Percentiles rank a stretch among this genome's conserved stretches.
Conservation (phyloP, 305 asterid species). For the Solanum hybrid region DNA sequence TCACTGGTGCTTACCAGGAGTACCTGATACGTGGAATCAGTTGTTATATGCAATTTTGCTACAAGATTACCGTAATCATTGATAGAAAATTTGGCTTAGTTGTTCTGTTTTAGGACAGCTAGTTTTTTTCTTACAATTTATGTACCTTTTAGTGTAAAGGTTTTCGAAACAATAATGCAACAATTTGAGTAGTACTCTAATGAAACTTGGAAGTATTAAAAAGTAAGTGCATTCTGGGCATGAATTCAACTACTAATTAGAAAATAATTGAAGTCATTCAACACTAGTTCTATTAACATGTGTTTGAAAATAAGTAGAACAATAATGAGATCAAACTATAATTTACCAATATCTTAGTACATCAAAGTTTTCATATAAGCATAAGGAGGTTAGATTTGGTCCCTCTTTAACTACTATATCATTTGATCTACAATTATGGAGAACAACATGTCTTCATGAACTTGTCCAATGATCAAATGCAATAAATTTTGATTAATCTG, state of each 20-base stretch:
- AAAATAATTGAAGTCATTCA: neutral
- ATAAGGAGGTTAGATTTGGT: neutral
- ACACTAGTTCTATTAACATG: neutral
- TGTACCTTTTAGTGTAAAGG: neutral
- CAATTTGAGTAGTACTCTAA: neutral
- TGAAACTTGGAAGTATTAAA: neutral
- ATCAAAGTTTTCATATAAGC: neutral
- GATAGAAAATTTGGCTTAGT: neutral
- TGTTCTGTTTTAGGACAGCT: neutral
- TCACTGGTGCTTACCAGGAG: conserved; percentile 98
- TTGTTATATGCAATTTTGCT: conserved; percentile 58
- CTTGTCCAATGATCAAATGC: neutral
- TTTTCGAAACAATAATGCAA: neutral
- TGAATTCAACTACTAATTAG: neutral
- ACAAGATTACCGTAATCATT: conserved; percentile 51
- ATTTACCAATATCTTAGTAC: neutral
- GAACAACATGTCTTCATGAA: neutral
- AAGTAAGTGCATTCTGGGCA: neutral
- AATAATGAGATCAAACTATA: neutral
- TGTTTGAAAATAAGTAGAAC: neutral
- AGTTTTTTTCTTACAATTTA: neutral
- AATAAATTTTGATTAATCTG: no score
- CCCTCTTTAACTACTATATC: neutral
- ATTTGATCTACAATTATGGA: neutral
- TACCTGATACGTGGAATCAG: conserved; percentile 85